Evolutionary conservation across 805 yeast genomes (phyloP), one percentile per base, ranked within the genome.

Genomic region (Gaillardinia entomophila): DNA sequence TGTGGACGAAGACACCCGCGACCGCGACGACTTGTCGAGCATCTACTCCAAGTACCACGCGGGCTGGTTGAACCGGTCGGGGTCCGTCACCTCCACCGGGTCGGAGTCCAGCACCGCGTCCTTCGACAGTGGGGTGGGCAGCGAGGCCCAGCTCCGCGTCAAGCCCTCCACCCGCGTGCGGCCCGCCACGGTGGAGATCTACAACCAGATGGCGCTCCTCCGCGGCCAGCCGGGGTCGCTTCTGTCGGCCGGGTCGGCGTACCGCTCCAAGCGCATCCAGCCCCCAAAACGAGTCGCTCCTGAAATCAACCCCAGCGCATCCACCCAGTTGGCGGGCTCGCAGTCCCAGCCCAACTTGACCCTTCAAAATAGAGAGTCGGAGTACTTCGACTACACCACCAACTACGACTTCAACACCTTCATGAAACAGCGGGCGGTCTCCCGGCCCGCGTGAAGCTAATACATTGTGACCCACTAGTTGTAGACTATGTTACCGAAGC

Each of bases 41-140:
- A 56, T 66, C 28, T 66, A 66, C 38, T 66, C 71, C 4, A 60
- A 56, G 35, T 66, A 66, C 42, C 48, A 45, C 22, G 41, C 51
- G 27, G 11, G 33, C 11, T 55, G 61, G 58, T 26, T 53, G 2
- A 43, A 43, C 5, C 43, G 64, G 33, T 39, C 54, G n/a, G 38
- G 40, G 15, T 52, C 64, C 0, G 38, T 42, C 6, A 45, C 55
- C 3, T 35, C 44, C 4, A 24, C 36, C 12, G 26, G 24, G 12
- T 46, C 51, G 4, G 26, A 18, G 14, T 12, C 25, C 12, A 44
- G 47, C 24, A 31, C 38, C 20, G 45, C 47, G 2, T 47, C 55
- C 8, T 50, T 26, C 35, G 48, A 48, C 22, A 45, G 48, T 31
- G 45, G 47, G 11, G 39, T 35, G 23, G 36, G 50, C 2, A 51